Evolutionary conservation across 345 rosid species (phyloP), one percentile per base, ranked within the genome.

Genomic region (Atalantia buxifolia): DNA sequence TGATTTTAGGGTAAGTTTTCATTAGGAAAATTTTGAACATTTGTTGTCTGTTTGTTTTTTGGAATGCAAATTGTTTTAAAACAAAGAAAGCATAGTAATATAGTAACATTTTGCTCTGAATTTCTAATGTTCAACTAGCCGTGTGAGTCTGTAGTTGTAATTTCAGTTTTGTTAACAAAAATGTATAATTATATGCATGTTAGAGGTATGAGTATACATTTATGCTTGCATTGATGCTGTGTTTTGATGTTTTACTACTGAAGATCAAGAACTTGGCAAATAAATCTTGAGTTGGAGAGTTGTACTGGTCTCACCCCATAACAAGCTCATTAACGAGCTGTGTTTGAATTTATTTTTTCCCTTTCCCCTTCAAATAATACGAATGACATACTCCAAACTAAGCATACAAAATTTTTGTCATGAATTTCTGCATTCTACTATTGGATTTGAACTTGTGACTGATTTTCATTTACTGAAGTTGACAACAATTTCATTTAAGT

Each of bases 401-500:
- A 40, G 31, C 53, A 67, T 35, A n/a, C 27, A 4, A 10, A 2
- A 36, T 14, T 45, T 69, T 25, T 42, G 13, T 42, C 48, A 45
- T 7, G 57, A 45, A 69, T 42, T 69, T 69, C 24, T 14, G 19
- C 13, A 28, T 63, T 28, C 66, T 63, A 63, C 2, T 27, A 25
- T 18, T 16, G 36, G 14, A 24, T 55, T 40, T 64, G 81, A 36
- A 40, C 63, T 60, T 53, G 22, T 53, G 57, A 53, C 21, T 60
- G 50, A 48, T 16, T 53, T 45, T 62, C 60, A 27, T 4, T 63
- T 45, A 9, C 24, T 66, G 55, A 8, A 68, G 77, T 35, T 67
- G 57, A 74, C 76, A 75, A 19, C 4, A 74, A 65, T 78, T 53
- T 81, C 75, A 48, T 81, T 80, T 38, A 78, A 61, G 53, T 30